Conservation (phyloP, 768 basidiomycete species). For the Suillus discolor region DNA sequence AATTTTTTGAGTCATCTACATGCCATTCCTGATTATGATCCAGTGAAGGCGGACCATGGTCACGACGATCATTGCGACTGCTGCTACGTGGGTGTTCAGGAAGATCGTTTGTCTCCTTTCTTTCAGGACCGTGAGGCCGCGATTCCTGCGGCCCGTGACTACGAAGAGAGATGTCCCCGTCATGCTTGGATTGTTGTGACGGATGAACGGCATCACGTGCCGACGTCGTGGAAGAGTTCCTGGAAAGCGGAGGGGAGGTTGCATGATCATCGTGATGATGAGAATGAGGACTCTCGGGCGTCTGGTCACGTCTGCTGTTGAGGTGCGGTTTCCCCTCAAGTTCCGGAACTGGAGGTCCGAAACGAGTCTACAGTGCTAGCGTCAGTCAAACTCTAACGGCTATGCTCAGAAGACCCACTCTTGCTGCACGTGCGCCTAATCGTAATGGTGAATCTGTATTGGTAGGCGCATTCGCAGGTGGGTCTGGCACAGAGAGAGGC, state of each 20-base stretch:
- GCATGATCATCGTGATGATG: slow-evolving; percentile 23
- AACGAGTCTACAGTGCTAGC: slow-evolving; percentile 28
- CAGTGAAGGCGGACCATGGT: not conserved
- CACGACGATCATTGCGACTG: not conserved
- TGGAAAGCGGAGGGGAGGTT: slow-evolving; percentile 31
- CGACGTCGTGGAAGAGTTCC: slow-evolving; percentile 30
- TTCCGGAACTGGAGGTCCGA: slow-evolving; percentile 29
- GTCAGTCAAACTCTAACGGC: not conserved
- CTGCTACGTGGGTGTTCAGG: not conserved
- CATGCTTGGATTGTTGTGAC: not conserved
- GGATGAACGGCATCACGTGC: slow-evolving; percentile 18
- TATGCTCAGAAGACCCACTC: not conserved
- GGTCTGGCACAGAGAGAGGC: not conserved
- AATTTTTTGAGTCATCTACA: not conserved
- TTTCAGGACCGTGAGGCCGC: too few species aligned
- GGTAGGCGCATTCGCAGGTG: not conserved
- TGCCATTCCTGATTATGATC: not conserved
- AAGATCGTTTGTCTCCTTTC: not conserved
- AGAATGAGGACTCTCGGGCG: slow-evolving; percentile 19
- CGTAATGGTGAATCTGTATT: not conserved
- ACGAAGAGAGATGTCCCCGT: not conserved
- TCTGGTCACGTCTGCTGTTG: not conserved
- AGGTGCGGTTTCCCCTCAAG: not conserved
- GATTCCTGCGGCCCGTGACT: slow-evolving; percentile 4
- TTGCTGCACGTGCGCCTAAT: not conserved